phyloP scores from a whole-genome alignment of 441 rosid genomes.

The Adansonia madagascariensis region DNA sequence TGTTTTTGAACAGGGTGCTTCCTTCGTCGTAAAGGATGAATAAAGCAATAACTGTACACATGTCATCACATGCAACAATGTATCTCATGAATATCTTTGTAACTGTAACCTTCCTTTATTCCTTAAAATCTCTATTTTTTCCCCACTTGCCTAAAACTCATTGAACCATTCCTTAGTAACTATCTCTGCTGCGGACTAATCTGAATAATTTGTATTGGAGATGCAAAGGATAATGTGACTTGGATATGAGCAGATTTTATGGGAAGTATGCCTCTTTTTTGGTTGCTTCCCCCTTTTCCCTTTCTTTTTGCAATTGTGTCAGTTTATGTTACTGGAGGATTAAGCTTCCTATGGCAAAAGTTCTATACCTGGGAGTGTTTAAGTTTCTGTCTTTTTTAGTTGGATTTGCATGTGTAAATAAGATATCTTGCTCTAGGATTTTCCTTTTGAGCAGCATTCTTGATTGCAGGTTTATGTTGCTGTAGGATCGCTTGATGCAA shows the following conservation, averaged over 20 bases:
- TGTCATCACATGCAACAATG: not conserved
- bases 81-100: constrained; percentile 12
- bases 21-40: constrained; percentile 6
- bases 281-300: constrained; percentile 7
- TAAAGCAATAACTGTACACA: not conserved
- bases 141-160: not conserved
- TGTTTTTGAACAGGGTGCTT: not conserved
- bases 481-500: constrained; percentile 48
- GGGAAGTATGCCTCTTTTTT: not conserved
- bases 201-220: constrained; percentile 4
- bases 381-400: constrained; percentile 10
- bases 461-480: constrained; percentile 64
- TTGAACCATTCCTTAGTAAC: constrained; percentile 11
- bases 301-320: not conserved
- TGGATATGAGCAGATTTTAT: constrained; percentile 10
- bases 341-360: not conserved
- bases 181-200: not conserved
- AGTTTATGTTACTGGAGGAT: not conserved
- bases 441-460: constrained; percentile 19
- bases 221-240: constrained; percentile 4
- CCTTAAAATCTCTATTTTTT: constrained; percentile 4
- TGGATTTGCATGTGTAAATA: constrained; percentile 12
- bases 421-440: not conserved
- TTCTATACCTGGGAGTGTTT: not conserved
- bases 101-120: not conserved